A percentile compares a stretch with the other conserved stretches of the same genome.
phyloP scores from a whole-genome alignment of 352 stramenopile genomes.

The Globisporangium radiosum region DNA sequence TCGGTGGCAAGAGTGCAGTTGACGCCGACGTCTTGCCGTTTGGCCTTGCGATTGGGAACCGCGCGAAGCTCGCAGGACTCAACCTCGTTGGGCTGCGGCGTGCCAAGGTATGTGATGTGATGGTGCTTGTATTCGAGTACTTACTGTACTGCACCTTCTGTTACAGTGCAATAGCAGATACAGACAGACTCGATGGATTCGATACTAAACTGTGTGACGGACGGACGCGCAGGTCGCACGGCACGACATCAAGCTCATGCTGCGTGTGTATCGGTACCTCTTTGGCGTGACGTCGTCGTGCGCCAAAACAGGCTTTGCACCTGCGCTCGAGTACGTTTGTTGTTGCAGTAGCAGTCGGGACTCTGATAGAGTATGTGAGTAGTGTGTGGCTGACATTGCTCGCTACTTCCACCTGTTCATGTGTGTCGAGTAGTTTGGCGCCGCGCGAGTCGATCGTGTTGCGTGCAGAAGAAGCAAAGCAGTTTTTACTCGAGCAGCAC shows the following conservation, averaged over 20 bases:
- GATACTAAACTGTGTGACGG: too few relatives aligned
- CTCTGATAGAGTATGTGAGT: too few relatives aligned
- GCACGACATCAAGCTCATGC: constrained; percentile 68
- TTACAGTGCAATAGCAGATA: too few relatives aligned
- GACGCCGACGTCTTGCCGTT: constrained; percentile 79
- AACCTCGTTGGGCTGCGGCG: constrained; percentile 73
- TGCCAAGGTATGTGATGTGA: constrained; percentile 22
- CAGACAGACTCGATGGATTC: too few relatives aligned
- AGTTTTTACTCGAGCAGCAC: constrained; percentile 38
- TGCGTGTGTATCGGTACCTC: constrained; percentile 73
- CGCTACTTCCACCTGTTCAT: not conserved
- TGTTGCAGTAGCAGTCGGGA: too few relatives aligned
- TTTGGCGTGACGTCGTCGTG: constrained; percentile 42
- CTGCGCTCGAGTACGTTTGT: constrained; percentile 51
- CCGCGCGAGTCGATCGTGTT: constrained; percentile 44
- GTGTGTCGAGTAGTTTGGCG: constrained; percentile 28
- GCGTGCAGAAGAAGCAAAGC: constrained; percentile 47
- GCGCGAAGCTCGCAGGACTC: constrained; percentile 64
- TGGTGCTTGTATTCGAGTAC: too few relatives aligned
- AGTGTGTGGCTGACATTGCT: not conserved
- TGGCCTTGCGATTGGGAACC: constrained; percentile 65
- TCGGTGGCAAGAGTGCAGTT: constrained; percentile 76
- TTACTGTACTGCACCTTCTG: too few relatives aligned
- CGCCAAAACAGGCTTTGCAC: constrained; percentile 64
- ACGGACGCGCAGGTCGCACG: constrained; percentile 28